Percentiles rank a stretch among this genome's conserved stretches.
Conservation (phyloP, 2,329 filamentous ascomycete genomes). For the Thelonectria blattea region DNA sequence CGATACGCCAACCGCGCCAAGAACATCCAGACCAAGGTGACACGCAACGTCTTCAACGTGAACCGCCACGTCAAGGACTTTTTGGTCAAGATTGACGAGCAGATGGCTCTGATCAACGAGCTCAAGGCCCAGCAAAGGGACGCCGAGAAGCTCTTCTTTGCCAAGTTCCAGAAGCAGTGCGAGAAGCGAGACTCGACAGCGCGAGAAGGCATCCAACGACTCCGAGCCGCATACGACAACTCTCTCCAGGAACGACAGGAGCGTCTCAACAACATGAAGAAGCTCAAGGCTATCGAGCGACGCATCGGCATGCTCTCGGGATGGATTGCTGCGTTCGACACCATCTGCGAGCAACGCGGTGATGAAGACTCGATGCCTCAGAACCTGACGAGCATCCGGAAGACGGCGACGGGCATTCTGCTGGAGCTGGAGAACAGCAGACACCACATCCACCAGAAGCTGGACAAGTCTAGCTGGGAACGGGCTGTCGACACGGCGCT, state of each 20-base stretch:
- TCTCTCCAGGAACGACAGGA: slow-evolving; percentile 79
- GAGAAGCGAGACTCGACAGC: slow-evolving; percentile 81
- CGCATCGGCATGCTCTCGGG: slow-evolving; percentile 85
- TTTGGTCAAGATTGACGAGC: slow-evolving; percentile 98
- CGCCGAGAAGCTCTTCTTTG: slow-evolving; percentile 78
- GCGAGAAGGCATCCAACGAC: slow-evolving; percentile 78
- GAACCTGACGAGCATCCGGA: slow-evolving; percentile 77
- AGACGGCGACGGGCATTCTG: slow-evolving; percentile 86
- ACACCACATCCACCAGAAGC: slow-evolving; percentile 85
- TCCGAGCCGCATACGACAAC: slow-evolving; percentile 85
- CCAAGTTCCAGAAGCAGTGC: slow-evolving; percentile 88
- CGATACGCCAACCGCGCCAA: slow-evolving; percentile 97
- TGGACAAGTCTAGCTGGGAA: slow-evolving; percentile 86
- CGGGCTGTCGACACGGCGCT: slow-evolving; percentile 85
- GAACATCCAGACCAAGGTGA: slow-evolving; percentile 99
- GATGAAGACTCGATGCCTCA: slow-evolving; percentile 65
- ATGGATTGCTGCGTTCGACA: slow-evolving; percentile 93
- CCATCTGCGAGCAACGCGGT: slow-evolving; percentile 70
- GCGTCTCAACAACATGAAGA: slow-evolving; percentile 79
- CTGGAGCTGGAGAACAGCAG: slow-evolving; percentile 88
- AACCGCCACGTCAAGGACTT: slow-evolving; percentile 99
- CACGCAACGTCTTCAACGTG: slow-evolving; percentile 98
- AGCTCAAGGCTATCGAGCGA: slow-evolving; percentile 80
- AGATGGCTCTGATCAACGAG: slow-evolving; percentile 96
- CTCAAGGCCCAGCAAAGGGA: slow-evolving; percentile 93